These are phyloP conservation scores for Lobosporangium transversale DNA, from an alignment of 192 early-diverging fungal species.

Conservation along the genomic window DNA sequence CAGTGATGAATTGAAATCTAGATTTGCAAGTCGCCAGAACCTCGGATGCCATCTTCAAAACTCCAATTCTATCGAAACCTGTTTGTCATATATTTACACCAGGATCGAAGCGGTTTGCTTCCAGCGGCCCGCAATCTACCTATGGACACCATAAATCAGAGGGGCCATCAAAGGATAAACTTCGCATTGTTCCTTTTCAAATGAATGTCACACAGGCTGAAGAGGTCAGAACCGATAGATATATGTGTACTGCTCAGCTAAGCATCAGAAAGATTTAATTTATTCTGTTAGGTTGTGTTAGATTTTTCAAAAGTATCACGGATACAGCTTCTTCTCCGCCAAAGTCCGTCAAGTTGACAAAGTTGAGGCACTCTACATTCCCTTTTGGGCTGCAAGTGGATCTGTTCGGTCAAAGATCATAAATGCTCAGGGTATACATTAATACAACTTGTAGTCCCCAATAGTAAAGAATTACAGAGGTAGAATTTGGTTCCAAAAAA, in stretches of 20 bases:
- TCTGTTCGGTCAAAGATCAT: conserved; percentile 53
- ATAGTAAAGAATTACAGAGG: too few species aligned
- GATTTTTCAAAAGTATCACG: conserved; percentile 62
- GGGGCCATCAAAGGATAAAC: conserved; percentile 55
- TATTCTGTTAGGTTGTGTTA: too few species aligned
- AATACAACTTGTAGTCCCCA: background rate
- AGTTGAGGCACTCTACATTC: conserved; percentile 59
- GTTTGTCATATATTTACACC: too few species aligned
- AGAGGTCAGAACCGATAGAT: conserved; percentile 49
- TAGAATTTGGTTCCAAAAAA: too few species aligned
- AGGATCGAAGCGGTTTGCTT: conserved; percentile 5
- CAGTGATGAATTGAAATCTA: too few species aligned
- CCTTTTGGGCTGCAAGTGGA: conserved; percentile 64
- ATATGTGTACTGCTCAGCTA: too few species aligned
- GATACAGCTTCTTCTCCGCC: conserved; percentile 63
- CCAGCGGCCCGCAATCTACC: conserved; percentile 3
- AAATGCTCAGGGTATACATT: conserved; percentile 58
- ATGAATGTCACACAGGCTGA: conserved; percentile 62
- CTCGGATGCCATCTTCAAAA: too few species aligned
- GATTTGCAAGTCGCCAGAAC: too few species aligned
- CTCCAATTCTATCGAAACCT: too few species aligned
- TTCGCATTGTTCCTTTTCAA: conserved; percentile 57
- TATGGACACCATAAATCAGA: conserved; percentile 21
- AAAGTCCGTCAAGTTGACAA: conserved; percentile 43
- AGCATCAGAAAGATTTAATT: too few species aligned